These are phyloP conservation scores for Artemisia tridentata DNA, from an alignment of 129 eudicot species.

Conservation along the genomic window DNA sequence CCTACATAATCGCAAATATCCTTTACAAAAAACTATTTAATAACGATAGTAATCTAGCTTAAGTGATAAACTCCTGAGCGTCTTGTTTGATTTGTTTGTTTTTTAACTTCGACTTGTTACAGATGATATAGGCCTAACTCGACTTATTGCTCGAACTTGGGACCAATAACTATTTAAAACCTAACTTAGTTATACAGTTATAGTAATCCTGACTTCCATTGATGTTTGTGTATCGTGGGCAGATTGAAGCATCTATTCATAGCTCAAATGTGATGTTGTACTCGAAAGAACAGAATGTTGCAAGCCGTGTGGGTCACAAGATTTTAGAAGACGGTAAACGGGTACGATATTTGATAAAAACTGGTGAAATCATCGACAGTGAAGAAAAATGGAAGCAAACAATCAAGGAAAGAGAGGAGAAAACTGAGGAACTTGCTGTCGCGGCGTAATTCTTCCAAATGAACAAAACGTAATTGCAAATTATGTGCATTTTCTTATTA, in stretches of 20 bases:
- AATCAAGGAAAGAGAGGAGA: conserved; percentile 53
- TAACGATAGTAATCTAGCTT: too few species aligned
- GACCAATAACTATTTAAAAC: background rate
- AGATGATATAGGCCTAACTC: background rate
- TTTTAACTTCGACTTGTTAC: background rate
- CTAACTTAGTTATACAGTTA: background rate
- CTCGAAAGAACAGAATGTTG: conserved; percentile 79
- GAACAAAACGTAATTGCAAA: conserved; percentile 27
- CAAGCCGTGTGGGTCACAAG: conserved; percentile 95
- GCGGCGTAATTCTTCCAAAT: conserved; percentile 27
- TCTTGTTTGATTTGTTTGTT: background rate
- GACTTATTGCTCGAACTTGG: too few species aligned
- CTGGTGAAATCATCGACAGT: conserved; percentile 92
- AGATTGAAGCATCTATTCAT: conserved; percentile 95
- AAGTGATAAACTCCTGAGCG: too few species aligned
- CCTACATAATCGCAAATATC: too few species aligned
- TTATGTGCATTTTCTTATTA: conserved; percentile 18
- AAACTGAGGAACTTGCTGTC: conserved; percentile 47
- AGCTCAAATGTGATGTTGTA: conserved; percentile 98
- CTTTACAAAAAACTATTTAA: too few species aligned
- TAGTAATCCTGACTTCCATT: background rate
- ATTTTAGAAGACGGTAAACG: conserved; percentile 73
- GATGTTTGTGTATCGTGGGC: conserved; percentile 19
- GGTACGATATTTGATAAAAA: conserved; percentile 80
- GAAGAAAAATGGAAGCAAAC: conserved; percentile 81